phyloP scores from a whole-genome alignment of 2,329 filamentous ascomycete species.

The Paraphoma sp. region DNA sequence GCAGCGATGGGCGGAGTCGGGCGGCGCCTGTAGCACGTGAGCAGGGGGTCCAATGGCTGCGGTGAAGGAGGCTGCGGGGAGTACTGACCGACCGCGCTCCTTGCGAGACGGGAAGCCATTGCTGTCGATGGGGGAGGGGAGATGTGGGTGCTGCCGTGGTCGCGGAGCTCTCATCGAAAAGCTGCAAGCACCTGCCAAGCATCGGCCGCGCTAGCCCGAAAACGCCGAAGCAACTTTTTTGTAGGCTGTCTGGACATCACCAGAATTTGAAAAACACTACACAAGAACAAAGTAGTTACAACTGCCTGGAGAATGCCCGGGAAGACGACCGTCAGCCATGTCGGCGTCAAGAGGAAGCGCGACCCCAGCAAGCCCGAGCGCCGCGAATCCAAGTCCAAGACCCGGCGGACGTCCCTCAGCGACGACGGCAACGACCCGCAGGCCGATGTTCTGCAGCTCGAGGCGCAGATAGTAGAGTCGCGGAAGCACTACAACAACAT shows the following conservation, averaged over 20 bases:
- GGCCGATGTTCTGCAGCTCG: constrained; percentile 74
- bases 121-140: constrained; percentile 59
- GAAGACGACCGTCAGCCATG: constrained; percentile 28
- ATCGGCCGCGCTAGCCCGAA: constrained; percentile 31
- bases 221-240: constrained; percentile 30
- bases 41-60: constrained; percentile 51
- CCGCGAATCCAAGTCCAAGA: constrained; percentile 49
- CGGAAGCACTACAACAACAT: constrained; percentile 94
- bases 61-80: constrained; percentile 23
- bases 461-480: constrained; percentile 82
- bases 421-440: constrained; percentile 57
- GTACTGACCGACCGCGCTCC: constrained; percentile 89
- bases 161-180: constrained; percentile 16
- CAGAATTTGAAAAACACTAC: background rate
- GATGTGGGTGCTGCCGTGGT: constrained; percentile 38
- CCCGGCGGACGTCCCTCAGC: constrained; percentile 36
- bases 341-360: constrained; percentile 54
- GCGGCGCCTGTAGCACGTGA: constrained; percentile 72
- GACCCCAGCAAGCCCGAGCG: constrained; percentile 39
- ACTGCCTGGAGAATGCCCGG: constrained; percentile 42
- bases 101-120: constrained; percentile 98
- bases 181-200: constrained; percentile 32
- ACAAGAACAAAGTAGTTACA: background rate
- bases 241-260: constrained; percentile 8
- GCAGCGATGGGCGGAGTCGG: constrained; percentile 79